Base-by-base conservation (phyloP, 768 basidiomycete species). In the Phylloporus scabripes region DNA sequence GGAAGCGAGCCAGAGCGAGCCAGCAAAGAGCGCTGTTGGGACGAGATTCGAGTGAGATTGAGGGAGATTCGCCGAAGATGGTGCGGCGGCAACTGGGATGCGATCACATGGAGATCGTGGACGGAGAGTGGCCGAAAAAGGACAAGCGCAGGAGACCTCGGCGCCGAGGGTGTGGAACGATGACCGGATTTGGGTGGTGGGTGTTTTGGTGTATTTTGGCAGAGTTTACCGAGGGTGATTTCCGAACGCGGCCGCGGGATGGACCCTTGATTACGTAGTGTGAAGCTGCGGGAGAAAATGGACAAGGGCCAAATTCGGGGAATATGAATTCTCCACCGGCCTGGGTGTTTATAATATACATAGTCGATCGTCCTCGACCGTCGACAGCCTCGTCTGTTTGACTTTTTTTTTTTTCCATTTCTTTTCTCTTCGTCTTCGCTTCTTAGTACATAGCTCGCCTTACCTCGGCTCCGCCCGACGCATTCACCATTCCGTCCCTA, bases 291-390 rank as follows among this genome's bases (percentile, higher is more conserved):
- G 55, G 54, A 52, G 60, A 64, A 68, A 66, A 68, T 67, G 58
- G 57, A 63, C 58, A 54, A 48, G 57, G 61, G 61, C 69, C 61
- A 61, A 61, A 65, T 67, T 69, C 67, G 65, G 65, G 61, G 57
- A 65, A 56, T 54, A 62, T 61, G 65, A 62, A 56, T 72, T 72
- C 70, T 70, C 69, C 69, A 70, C 69, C 67, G 69, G 51, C 56
- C 56, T 52, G 50, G 56, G 49, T 62, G 60, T 67, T 66, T 69
- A 66, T 62, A 61, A 70, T 71, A 65, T 56, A 70, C 64, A 61
- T 59, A 53, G 52, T 66, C 66, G 64, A 66, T 66, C 66, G 66
- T 55, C 64, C 45, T 64, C 53, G 48, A 49, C 63, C 38, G 46
- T 61, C 50, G 54, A 58, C 61, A 51, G 50, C 60, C 60, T 63